Conservation (phyloP, 2,329 filamentous ascomycete species). For the Aspergillus floridensis region DNA sequence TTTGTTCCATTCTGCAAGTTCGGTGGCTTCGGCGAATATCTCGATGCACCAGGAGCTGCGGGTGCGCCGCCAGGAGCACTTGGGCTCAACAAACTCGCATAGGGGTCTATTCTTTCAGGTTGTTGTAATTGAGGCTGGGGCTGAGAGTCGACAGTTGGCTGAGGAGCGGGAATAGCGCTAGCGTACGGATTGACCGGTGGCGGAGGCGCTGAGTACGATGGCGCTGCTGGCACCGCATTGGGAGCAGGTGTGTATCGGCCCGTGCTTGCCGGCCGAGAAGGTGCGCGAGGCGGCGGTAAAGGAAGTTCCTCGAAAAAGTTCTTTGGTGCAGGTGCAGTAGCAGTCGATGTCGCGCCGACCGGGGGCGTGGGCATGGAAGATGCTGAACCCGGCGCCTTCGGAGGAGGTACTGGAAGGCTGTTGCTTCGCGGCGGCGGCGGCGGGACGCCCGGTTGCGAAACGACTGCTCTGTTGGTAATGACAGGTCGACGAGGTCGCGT, state of each 20-base stretch:
- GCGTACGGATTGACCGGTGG: slow-evolving; percentile 21
- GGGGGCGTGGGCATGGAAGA: slow-evolving; percentile 19
- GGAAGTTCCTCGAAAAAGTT: slow-evolving; percentile 80
- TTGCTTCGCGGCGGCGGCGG: slow-evolving; percentile 61
- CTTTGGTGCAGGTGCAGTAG: slow-evolving; percentile 28
- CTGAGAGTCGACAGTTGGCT: slow-evolving; percentile 18
- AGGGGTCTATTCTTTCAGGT: slow-evolving; percentile 34
- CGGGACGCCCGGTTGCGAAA: slow-evolving; percentile 43
- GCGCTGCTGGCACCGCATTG: slow-evolving; percentile 22
- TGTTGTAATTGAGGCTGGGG: slow-evolving; percentile 28
- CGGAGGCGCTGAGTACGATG: slow-evolving; percentile 11
- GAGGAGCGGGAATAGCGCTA: slow-evolving; percentile 18
- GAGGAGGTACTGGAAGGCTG: slow-evolving; percentile 51
- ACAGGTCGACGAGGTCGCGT: slow-evolving; percentile 61
- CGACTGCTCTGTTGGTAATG: slow-evolving; percentile 57
- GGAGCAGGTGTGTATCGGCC: slow-evolving; percentile 43
- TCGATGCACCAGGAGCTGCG: slow-evolving; percentile 33
- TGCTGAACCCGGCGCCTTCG: slow-evolving; percentile 4
- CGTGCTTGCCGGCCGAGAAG: slow-evolving; percentile 54
- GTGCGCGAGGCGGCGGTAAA: slow-evolving; percentile 49
- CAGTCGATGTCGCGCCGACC: slow-evolving; percentile 37
- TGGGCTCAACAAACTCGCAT: slow-evolving; percentile 28
- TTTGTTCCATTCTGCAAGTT: slow-evolving; percentile 32
- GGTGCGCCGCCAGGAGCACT: slow-evolving; percentile 28
- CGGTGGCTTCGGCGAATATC: slow-evolving; percentile 44